Base-by-base conservation (phyloP, 768 basidiomycete genomes). In the Lactarius sanguifluus region DNA sequence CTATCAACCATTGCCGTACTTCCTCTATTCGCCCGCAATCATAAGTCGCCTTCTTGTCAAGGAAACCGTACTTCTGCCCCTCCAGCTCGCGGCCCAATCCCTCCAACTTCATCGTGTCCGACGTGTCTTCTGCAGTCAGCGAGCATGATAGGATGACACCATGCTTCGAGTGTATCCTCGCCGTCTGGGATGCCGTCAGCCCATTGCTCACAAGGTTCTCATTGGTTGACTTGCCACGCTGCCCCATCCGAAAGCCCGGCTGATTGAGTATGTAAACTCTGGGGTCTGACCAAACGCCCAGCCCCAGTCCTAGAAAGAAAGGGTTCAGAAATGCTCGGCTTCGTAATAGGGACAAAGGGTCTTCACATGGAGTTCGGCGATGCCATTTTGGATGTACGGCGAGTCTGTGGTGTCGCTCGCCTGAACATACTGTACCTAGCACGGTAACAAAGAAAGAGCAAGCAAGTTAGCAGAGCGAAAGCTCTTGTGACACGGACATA, bases 281-380 rank as follows among this genome's bases (percentile, higher is more conserved):
- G 96, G 95, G 0, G 96, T 96, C 73, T 96, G 92, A 0, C 96
- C 96, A 72, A 87, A 97, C 16, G 84, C 80, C 94, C 96, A 98
- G 25, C 92, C 84, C 97, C 97, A 98, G 40, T 83, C 88, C 95
- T 96, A 71, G 15, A 43, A 59, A 56, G 8, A 10, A 45, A 38
- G 1, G n/a, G 34, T 36, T 18, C 45, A 41, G 18, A 52, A 23
- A 43, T n/a, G 28, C n/a, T 55, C 34, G n/a, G 57, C 13, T 7
- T 25, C 45, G 45, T 20, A 30, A 57, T 18, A 10, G 43, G 47
- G 43, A 32, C 30, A 43, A 32, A 43, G 25, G 47, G 4, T 3
- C 76, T 85, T 40, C 68, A 90, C 93, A 71, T 80, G 82, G 60
- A 99, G 79, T 73, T 96, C 94, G 1, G 79, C 76, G 75, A 92